These are phyloP conservation scores for Collybia nuda DNA, from an alignment of 768 basidiomycete species.

Conservation along the genomic window DNA sequence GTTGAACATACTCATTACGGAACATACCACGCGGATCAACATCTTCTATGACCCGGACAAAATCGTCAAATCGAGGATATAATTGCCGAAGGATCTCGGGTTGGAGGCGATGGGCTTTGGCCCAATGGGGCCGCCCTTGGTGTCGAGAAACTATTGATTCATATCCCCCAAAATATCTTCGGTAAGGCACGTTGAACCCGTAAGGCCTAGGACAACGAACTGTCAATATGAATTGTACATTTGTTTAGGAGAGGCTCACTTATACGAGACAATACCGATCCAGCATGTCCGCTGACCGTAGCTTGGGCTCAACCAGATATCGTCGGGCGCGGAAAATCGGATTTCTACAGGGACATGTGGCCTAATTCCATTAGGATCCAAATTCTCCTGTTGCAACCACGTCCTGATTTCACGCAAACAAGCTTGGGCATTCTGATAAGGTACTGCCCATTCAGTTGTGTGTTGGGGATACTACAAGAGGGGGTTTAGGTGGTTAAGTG, in stretches of 20 bases:
- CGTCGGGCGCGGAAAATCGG: constrained; percentile 83
- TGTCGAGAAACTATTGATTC: constrained; percentile 68
- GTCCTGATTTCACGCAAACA: constrained; percentile 71
- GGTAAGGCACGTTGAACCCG: constrained; percentile 80
- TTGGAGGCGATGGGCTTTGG: constrained; percentile 79
- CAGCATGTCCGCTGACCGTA: constrained; percentile 79
- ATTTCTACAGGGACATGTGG: constrained; percentile 95
- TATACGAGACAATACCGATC: constrained; percentile 98
- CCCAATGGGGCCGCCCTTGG: constrained; percentile 93
- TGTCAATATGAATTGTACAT: constrained; percentile 1
- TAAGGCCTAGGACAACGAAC: constrained; percentile 63
- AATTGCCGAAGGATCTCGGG: constrained; percentile 60
- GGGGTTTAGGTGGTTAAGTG: constrained; percentile 5
- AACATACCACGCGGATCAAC: constrained; percentile 80
- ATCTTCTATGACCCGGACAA: constrained; percentile 58
- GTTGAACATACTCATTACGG: constrained; percentile 85
- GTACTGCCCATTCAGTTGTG: constrained; percentile 95
- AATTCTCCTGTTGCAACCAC: constrained; percentile 70
- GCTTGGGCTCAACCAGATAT: constrained; percentile 93
- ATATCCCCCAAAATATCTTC: constrained; percentile 71
- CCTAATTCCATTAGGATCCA: constrained; percentile 70
- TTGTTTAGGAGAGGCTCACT: constrained; percentile 52
- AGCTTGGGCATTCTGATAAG: constrained; percentile 60
- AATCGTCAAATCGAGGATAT: constrained; percentile 85
- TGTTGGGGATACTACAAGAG: constrained; percentile 75